phyloP scores from a whole-genome alignment of 345 rosid genomes.

The Populus ilicifolia region DNA sequence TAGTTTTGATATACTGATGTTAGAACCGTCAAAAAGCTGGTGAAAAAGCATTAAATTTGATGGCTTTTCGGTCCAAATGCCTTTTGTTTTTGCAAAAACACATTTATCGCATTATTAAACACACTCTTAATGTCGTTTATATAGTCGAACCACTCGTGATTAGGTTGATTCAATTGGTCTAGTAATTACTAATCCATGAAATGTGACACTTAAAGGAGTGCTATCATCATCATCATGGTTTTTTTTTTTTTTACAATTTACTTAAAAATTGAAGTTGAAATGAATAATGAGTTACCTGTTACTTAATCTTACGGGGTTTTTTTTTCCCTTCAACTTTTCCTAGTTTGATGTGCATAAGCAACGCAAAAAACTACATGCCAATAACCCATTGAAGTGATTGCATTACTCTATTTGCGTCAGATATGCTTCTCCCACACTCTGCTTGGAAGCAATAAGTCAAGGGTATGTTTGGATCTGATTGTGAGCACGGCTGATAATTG shows the following conservation, averaged over 20 bases:
- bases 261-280: background rate
- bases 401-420: background rate
- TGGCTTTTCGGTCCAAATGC: background rate
- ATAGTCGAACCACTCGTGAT: background rate
- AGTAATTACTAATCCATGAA: background rate
- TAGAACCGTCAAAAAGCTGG: background rate
- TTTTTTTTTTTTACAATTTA: background rate
- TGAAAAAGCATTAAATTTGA: background rate
- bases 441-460: background rate
- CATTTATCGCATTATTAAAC: background rate
- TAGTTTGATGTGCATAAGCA: background rate
- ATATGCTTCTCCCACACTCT: background rate
- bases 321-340: background rate
- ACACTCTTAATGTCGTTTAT: background rate
- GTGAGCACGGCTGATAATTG: background rate
- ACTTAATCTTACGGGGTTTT: background rate
- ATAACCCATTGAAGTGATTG: background rate
- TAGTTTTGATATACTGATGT: no score
- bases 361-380: background rate
- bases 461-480: background rate
- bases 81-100: background rate
- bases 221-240: background rate
- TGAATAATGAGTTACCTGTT: background rate
- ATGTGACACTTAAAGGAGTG: background rate
- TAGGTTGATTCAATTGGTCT: background rate